phyloP scores from a whole-genome alignment of 768 basidiomycete species.

The Cyathus striatus region DNA sequence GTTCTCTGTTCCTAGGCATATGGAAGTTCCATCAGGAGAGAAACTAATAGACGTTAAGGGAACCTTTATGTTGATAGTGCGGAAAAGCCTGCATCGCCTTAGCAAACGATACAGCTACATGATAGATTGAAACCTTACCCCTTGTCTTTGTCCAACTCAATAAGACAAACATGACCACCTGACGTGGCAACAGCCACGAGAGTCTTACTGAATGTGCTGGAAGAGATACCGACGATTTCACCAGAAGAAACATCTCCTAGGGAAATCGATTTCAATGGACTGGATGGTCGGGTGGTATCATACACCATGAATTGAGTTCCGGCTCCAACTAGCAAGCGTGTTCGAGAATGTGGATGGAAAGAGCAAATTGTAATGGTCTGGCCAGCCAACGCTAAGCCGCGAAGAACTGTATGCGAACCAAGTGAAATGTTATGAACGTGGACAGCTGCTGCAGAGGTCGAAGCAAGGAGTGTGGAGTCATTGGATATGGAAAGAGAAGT shows the following conservation, averaged over 20 bases:
- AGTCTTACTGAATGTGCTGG: slow-evolving; percentile 76
- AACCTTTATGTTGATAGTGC: slow-evolving; percentile 47
- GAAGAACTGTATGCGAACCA: slow-evolving; percentile 48
- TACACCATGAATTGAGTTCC: slow-evolving; percentile 54
- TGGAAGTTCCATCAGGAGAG: slow-evolving; percentile 61
- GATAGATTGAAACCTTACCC: slow-evolving; percentile 34
- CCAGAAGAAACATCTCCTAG: slow-evolving; percentile 39
- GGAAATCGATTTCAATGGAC: slow-evolving; percentile 46
- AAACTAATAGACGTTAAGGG: slow-evolving; percentile 59
- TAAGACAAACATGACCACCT: slow-evolving; percentile 47
- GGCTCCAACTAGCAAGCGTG: slow-evolving; percentile 50
- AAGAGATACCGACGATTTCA: slow-evolving; percentile 50
- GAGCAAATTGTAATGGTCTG: slow-evolving; percentile 41
- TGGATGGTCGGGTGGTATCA: slow-evolving; percentile 54
- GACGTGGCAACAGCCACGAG: slow-evolving; percentile 55
- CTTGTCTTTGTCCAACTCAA: slow-evolving; percentile 75
- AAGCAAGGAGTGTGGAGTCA: slow-evolving; percentile 52
- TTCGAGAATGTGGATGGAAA: slow-evolving; percentile 63
- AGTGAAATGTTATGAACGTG: slow-evolving; percentile 58
- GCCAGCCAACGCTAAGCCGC: slow-evolving; percentile 38
- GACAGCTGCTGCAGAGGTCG: slow-evolving; percentile 44
- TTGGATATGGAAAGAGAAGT: slow-evolving; percentile 55
- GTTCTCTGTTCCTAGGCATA: slow-evolving; percentile 61
- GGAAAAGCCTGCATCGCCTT: slow-evolving; percentile 42
- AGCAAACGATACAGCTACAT: not conserved